These are phyloP conservation scores for Marasmius oreades DNA, from an alignment of 1,284 basidiomycete genomes.

Conservation along the genomic window DNA sequence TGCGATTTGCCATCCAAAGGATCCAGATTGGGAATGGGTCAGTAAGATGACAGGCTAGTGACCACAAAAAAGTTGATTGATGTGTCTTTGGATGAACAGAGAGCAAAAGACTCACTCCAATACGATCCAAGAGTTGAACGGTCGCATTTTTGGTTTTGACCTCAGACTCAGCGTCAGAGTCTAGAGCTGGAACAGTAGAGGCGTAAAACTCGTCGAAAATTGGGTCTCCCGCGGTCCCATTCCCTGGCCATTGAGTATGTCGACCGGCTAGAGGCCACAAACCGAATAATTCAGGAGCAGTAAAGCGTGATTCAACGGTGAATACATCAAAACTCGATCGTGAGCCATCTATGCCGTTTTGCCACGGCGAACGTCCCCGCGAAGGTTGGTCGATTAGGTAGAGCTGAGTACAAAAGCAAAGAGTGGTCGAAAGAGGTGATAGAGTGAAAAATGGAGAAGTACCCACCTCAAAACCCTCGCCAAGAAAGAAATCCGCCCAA, in stretches of 20 bases:
- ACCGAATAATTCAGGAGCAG: slow-evolving; percentile 34
- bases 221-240: slow-evolving; percentile 40
- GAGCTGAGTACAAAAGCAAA: slow-evolving; percentile 27
- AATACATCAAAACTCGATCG: slow-evolving; percentile 28
- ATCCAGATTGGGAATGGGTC: slow-evolving; percentile 30
- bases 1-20: slow-evolving; percentile 29
- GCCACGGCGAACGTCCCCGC: slow-evolving; percentile 46
- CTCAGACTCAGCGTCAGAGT: slow-evolving; percentile 29
- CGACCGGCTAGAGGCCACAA: slow-evolving; percentile 44
- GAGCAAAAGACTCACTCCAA: slow-evolving; percentile 28
- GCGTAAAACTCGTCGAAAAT: slow-evolving; percentile 43
- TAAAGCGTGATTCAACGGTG: slow-evolving; percentile 39
- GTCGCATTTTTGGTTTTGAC: slow-evolving; percentile 31
- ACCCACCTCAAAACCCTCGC: slow-evolving; percentile 41
- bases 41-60: slow-evolving; percentile 22
- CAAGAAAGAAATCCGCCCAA: slow-evolving; percentile 48
- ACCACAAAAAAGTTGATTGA: not conserved
- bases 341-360: slow-evolving; percentile 35
- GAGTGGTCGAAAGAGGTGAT: not conserved
- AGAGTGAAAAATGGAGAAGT: too few relatives aligned
- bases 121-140: slow-evolving; percentile 31
- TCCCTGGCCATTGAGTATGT: slow-evolving; percentile 52
- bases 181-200: slow-evolving; percentile 33
- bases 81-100: not conserved
- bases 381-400: slow-evolving; percentile 51